These are phyloP conservation scores for Vachellia collinsii DNA, from an alignment of 306 rosid genomes.

Conservation along the genomic window DNA sequence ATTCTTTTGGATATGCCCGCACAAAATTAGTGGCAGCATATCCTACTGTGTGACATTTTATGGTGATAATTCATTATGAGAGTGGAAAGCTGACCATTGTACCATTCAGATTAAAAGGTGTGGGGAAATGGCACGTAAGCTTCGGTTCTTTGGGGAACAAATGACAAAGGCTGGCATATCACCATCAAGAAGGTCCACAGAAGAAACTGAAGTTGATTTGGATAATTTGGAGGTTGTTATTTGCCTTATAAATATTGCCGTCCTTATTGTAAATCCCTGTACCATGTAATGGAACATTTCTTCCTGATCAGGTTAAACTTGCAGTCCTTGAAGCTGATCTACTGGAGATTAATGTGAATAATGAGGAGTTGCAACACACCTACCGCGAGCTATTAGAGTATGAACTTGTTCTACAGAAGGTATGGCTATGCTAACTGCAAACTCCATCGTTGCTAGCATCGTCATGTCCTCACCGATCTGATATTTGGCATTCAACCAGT, in stretches of 20 bases:
- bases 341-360: constrained; percentile 70
- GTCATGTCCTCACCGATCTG: constrained; percentile 17
- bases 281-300: constrained; percentile 18
- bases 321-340: constrained; percentile 78
- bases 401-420: constrained; percentile 83
- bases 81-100: constrained; percentile 33
- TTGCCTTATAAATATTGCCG: constrained; percentile 2
- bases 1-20: constrained; percentile 18
- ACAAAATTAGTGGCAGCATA: constrained; percentile 15
- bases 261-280: background rate
- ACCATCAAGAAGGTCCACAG: constrained; percentile 42
- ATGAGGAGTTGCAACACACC: constrained; percentile 67
- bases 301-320: constrained; percentile 63
- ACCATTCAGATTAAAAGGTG: constrained; percentile 68
- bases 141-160: constrained; percentile 78
- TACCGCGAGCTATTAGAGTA: constrained; percentile 75
- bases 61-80: background rate
- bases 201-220: constrained; percentile 47
- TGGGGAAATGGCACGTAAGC: constrained; percentile 78
- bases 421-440: constrained; percentile 35
- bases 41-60: background rate
- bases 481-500: constrained; percentile 10
- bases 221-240: constrained; percentile 75
- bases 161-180: constrained; percentile 67
- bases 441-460: constrained; percentile 2